Evolutionary conservation across 768 basidiomycete species (phyloP).

Genomic region (Russula griseocarnosa): DNA sequence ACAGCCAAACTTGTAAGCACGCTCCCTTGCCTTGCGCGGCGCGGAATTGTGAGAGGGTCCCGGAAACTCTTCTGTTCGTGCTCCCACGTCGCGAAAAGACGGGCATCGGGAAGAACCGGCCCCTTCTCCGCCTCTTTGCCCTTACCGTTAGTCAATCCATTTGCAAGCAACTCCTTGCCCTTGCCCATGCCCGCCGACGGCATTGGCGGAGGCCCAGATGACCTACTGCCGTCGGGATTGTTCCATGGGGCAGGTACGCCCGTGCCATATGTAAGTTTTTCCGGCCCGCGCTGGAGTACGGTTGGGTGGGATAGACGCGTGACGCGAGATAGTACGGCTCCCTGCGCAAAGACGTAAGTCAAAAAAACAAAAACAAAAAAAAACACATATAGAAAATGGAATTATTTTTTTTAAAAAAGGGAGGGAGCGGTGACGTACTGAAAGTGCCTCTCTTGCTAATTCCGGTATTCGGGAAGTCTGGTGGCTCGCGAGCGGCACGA

Average conservation of each 20-base stretch:
- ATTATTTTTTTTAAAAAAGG: no score
- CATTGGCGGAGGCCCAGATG: slow-evolving; percentile 26
- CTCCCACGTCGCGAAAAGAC: slow-evolving; percentile 49
- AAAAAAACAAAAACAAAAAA: neutral
- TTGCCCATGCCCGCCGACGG: slow-evolving; percentile 29
- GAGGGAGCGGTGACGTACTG: slow-evolving; percentile 44
- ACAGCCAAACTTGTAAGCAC: slow-evolving; percentile 21
- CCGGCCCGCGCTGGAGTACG: slow-evolving; percentile 48
- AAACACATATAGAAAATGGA: neutral
- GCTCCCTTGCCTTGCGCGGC: slow-evolving; percentile 30
- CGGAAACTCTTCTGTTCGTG: slow-evolving; percentile 44
- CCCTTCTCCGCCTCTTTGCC: slow-evolving; percentile 30
- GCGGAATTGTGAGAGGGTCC: slow-evolving; percentile 36
- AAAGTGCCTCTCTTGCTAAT: slow-evolving; percentile 60
- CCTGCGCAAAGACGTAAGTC: slow-evolving; percentile 35
- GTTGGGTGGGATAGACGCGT: slow-evolving; percentile 64
- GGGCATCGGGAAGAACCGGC: slow-evolving; percentile 44
- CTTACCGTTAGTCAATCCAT: slow-evolving; percentile 33
- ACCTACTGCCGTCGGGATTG: slow-evolving; percentile 39
- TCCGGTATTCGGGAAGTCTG: slow-evolving; percentile 64
- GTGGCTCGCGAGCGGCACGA: slow-evolving; percentile 61
- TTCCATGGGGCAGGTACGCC: slow-evolving; percentile 46
- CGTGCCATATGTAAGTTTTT: slow-evolving; percentile 42
- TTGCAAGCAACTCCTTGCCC: slow-evolving; percentile 27
- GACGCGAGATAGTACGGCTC: slow-evolving; percentile 54